phyloP scores from a whole-genome alignment of 2,329 filamentous ascomycete species.

The Elsinoe necatrix region DNA sequence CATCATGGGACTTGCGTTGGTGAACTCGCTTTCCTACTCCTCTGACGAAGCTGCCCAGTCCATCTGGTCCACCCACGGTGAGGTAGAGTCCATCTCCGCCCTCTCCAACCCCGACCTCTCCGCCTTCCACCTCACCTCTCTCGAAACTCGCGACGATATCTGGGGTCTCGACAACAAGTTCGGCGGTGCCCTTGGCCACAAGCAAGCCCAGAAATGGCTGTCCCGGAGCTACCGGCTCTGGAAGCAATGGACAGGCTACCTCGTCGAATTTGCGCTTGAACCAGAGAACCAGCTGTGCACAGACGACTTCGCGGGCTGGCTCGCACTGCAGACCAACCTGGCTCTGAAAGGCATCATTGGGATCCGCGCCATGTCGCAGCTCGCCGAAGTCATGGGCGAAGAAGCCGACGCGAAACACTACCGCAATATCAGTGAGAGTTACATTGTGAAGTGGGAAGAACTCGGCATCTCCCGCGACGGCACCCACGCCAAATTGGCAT shows the following conservation, averaged over 20 bases:
- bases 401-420: constrained; percentile 51
- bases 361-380: constrained; percentile 66
- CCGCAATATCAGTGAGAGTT: constrained; percentile 51
- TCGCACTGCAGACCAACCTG: constrained; percentile 71
- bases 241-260: constrained; percentile 69
- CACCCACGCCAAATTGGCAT: constrained; percentile 68
- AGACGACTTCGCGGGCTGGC: constrained; percentile 73
- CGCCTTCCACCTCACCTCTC: constrained; percentile 36
- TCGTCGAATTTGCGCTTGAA: constrained; percentile 66
- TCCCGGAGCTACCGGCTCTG: constrained; percentile 61
- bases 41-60: constrained; percentile 49
- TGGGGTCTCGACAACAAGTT: constrained; percentile 54
- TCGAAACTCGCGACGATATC: constrained; percentile 44
- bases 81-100: constrained; percentile 20
- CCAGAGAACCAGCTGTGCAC: constrained; percentile 72
- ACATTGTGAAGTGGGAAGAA: constrained; percentile 64
- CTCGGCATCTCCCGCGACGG: constrained; percentile 61
- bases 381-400: constrained; percentile 55
- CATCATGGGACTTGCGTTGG: constrained; percentile 54
- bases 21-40: constrained; percentile 62
- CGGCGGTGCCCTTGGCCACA: constrained; percentile 44
- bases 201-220: constrained; percentile 57
- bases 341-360: constrained; percentile 78
- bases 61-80: constrained; percentile 45
- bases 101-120: constrained; percentile 29